Conservation (phyloP, 179 eudicot species). For the Silene vulgaris region DNA sequence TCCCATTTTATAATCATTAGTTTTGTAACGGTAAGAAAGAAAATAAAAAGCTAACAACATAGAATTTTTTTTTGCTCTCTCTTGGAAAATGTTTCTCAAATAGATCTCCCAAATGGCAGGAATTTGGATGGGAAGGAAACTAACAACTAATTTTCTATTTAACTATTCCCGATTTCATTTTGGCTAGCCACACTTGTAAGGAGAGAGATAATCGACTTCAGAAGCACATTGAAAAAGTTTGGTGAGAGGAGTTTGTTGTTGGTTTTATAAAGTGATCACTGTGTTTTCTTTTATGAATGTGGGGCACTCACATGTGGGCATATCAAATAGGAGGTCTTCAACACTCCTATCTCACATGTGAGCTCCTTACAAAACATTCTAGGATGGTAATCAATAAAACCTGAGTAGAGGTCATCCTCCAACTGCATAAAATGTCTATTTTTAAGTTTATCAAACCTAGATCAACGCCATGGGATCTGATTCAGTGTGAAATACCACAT, state of each 20-base stretch:
- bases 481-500: not conserved
- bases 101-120: not conserved
- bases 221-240: not conserved
- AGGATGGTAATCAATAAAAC: not conserved
- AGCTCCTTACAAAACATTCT: not conserved
- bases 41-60: not conserved
- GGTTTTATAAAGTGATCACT: not conserved
- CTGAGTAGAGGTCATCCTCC: not conserved
- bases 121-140: conserved; percentile 6
- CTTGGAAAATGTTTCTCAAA: conserved; percentile 5
- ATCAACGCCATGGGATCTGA: not conserved
- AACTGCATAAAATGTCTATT: not conserved
- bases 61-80: not conserved
- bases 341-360: not conserved
- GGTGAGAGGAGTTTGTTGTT: not conserved
- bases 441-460: not conserved
- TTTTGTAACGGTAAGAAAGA: not conserved
- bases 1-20: not conserved
- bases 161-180: not conserved
- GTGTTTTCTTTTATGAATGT: not conserved
- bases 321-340: not conserved
- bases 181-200: not conserved
- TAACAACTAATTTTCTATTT: not conserved
- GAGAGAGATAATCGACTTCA: not conserved
- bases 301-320: not conserved